Evolutionary conservation across 2,329 filamentous ascomycete genomes (phyloP), one percentile per base, ranked within the genome.

Genomic region (Phaeoacremonium minimum): DNA sequence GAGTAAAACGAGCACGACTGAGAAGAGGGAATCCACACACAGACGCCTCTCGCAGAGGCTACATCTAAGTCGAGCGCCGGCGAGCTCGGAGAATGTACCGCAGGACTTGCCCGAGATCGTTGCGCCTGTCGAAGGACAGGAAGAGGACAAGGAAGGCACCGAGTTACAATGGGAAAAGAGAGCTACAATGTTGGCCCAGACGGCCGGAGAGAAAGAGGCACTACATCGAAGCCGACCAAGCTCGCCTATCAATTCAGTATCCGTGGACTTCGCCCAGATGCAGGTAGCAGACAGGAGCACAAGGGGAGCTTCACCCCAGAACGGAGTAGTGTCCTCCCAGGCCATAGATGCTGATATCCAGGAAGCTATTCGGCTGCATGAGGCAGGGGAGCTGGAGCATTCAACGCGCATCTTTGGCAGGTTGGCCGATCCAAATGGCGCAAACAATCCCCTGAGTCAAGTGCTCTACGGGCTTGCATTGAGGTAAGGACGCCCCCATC

Each of bases 381-480:
- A 98, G 63, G 73, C 71, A 32, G 91, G 91, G 39, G 75, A 93
- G 42, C 73, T 95, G 38, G 77, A 80, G 51, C 66, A 72, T 52
- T 93, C 89, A 36, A 96, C 93, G n/a, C 68, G 70, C 35, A 78
- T 97, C 63, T 98, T 98, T 64, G 85, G 80, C 18, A 71, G 73
- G 42, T 70, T 98, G 48, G 93, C 93, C 36, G 83, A 95, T 57
- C 87, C 87, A 0, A 72, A 80, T 36, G 89, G 87, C 16, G 79
- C 83, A 33, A 95, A 96, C 57, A 95, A 97, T 63, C 87, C 93
- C 28, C 73, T 98, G 46, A 93, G 88, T 52, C 91, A 98, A 65
- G 93, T 98, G 22, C 75, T 98, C 36, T 98, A 95, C 57, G 93
- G 93, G 4, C 83, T 98, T 40, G 90, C 91, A 35, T 64, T 96